Base-by-base conservation (phyloP, 2,329 filamentous ascomycete genomes). In the Colletotrichum brevisporum region DNA sequence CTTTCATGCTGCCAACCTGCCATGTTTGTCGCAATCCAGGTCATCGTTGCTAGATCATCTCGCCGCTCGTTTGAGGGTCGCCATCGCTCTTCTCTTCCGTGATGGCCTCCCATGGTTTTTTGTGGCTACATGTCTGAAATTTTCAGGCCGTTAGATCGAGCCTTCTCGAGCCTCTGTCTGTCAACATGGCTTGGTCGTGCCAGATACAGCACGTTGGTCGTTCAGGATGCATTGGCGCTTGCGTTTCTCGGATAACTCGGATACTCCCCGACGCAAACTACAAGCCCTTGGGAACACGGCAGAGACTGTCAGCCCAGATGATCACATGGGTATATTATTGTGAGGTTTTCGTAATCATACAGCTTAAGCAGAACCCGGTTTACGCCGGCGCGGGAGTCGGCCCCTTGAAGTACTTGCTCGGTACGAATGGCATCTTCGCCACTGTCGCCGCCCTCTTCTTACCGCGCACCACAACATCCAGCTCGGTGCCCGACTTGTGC, bases 351-450 rank as follows among this genome's bases (percentile, higher is more conserved):
- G n/a, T 71, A 52, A 62, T 63, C 21, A 63, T 62, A 67, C 57
- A 70, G 21, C 18, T 53, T 21, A 51, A 47, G 6, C 36, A 3
- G 21, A 18, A 16, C 13, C 51, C 5, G 3, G 31, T 24, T 47
- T 56, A 71, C 16, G 63, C 70, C 26, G 67, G 67, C 9, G 70
- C 70, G 24, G 67, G 63, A 51, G 36, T 68, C n/a, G 70, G 63
- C 26, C 78, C 80, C 79, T 84, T 91, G 81, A 88, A 92, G 81
- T 97, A 97, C 81, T 93, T 94, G 75, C 87, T 90, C 58, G 90
- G 86, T 59, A 97, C 87, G 80, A 97, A 97, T 1, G 95, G 95
- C 94, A 97, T 96, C 84, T 95, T 95, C 9, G 90, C 87, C 39
- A 97, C 92, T 4, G 88, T 87, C 1, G 91, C 94, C 81, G 90